Base-by-base conservation (phyloP, 805 yeast species). In the Candida methanosorbosa region DNA sequence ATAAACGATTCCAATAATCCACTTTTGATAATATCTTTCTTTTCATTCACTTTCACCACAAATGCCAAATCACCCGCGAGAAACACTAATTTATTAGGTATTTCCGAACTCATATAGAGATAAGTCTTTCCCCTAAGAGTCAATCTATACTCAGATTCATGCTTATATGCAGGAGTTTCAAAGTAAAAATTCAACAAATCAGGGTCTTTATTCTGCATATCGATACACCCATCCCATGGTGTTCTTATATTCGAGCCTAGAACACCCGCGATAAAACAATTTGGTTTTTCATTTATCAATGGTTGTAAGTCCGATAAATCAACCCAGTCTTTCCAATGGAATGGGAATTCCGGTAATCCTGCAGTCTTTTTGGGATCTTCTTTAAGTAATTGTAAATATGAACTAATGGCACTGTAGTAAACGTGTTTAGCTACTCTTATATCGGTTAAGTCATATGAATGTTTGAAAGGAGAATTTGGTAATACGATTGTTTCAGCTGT, bases 281-380 rank as follows among this genome's bases (percentile, higher is more conserved):
- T 57, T 28, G 71, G 70, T 34, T 56, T 62, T 39, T 63, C 66
- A 24, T 48, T 51, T 5, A 61, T 35, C 21, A 63, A 38, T 0
- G 64, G 65, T 32, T 61, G 54, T 40, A 69, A 50, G 18, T 57
- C 54, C 7, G 64, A 59, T 54, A 71, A 55, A 38, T 72, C 76
- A 4, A 63, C 61, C 69, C 77, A 72, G 47, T 73, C 79, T 37
- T 59, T 61, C 79, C 78, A 73, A 42, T 71, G 72, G 52, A 73
- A 72, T 15, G 50, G 58, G 30, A 61, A 52, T 14, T 50, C 57
- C 0, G 67, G 61, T 2, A 65, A 64, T 6, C 41, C 36, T 4
- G 11, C 16, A 13, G 13, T 9, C n/a, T 43, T 41, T 41, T 52
- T 36, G 31, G 63, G 39, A 27, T 47, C 35, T 17, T 42, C 14